Percentiles rank a stretch among this genome's conserved stretches.
These are phyloP conservation scores for Ascochyta lentis DNA, from an alignment of 2,329 filamentous ascomycete species.

Conservation along the genomic window DNA sequence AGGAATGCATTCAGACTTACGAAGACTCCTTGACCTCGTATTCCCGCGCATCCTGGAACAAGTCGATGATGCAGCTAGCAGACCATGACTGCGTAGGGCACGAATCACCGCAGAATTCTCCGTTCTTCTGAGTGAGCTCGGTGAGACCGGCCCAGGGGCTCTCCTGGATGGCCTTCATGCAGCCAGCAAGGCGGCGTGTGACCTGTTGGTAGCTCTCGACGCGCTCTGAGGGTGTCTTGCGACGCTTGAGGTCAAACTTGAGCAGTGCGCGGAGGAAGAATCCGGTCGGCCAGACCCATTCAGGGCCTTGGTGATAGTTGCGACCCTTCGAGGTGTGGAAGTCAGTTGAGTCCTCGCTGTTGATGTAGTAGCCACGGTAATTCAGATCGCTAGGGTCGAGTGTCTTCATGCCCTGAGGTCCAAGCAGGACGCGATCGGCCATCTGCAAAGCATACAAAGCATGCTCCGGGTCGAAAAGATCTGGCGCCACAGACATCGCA, in stretches of 20 bases:
- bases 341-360: slow-evolving; percentile 89
- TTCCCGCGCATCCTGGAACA: slow-evolving; percentile 84
- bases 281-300: slow-evolving; percentile 97
- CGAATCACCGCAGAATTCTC: slow-evolving; percentile 85
- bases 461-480: slow-evolving; percentile 80
- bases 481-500: slow-evolving; percentile 91
- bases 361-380: slow-evolving; percentile 93
- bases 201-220: slow-evolving; percentile 95
- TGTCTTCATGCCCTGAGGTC: slow-evolving; percentile 93
- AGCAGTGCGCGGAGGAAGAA: slow-evolving; percentile 93
- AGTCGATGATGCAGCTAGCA: slow-evolving; percentile 88
- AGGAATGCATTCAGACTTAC: not conserved
- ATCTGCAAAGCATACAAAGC: slow-evolving; percentile 81
- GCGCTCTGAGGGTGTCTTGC: slow-evolving; percentile 69
- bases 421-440: slow-evolving; percentile 79
- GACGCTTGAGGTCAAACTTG: slow-evolving; percentile 82
- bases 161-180: slow-evolving; percentile 81
- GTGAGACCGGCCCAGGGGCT: slow-evolving; percentile 89
- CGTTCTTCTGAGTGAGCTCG: slow-evolving; percentile 91
- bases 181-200: slow-evolving; percentile 79
- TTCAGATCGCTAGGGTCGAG: slow-evolving; percentile 91
- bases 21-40: slow-evolving; percentile 35
- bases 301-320: slow-evolving; percentile 97
- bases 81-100: slow-evolving; percentile 98
- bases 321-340: slow-evolving; percentile 92